Base-by-base conservation (phyloP, 331 rosid species). In the Prunus yedoensis region DNA sequence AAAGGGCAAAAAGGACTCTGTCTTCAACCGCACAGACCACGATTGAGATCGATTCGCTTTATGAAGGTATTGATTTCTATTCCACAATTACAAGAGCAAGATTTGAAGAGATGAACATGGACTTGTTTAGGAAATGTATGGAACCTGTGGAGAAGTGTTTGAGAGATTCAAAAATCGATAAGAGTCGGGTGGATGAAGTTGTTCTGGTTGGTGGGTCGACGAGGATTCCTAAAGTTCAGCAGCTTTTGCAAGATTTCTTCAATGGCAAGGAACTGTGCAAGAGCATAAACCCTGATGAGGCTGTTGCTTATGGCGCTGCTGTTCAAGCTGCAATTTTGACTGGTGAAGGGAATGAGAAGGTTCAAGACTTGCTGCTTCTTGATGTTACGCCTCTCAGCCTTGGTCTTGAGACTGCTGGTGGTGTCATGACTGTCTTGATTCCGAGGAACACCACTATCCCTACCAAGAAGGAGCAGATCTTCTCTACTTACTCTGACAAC, bases 201-300 rank as follows among this genome's bases (percentile, higher is more conserved):
- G 90, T 87, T 47, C 77, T 87, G 3, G 90, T 87, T 58, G 90
- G 90, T 30, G 90, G 90, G 4, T 87, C 90, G 27, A 87, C 90
- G 0, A 79, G 90, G 51, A 87, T 87, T 21, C 90, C 90, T 0
- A 87, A 83, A 81, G 90, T 87, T 11, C 88, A 86, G 77, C 88
- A 81, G 18, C 78, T 86, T 1, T 18, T 86, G 79, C 88, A 86
- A 50, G 90, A 83, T 53, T 86, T 86, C 81, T 87, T 87, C 77
- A 84, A 81, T 35, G 88, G 88, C 17, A 81, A 84, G 41, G 88
- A 84, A 52, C 78, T 84, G 10, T 84, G 88, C 81, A 84, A 84
- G 68, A 84, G 88, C 70, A 84, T 84, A n/a, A 84, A 84, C 79
- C 88, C 88, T 0, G 88, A 84, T 18, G 88, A 84, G 16, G 88